Evolutionary conservation across 1,284 basidiomycete genomes (phyloP).

Genomic region (Tilletiaria anomala): DNA sequence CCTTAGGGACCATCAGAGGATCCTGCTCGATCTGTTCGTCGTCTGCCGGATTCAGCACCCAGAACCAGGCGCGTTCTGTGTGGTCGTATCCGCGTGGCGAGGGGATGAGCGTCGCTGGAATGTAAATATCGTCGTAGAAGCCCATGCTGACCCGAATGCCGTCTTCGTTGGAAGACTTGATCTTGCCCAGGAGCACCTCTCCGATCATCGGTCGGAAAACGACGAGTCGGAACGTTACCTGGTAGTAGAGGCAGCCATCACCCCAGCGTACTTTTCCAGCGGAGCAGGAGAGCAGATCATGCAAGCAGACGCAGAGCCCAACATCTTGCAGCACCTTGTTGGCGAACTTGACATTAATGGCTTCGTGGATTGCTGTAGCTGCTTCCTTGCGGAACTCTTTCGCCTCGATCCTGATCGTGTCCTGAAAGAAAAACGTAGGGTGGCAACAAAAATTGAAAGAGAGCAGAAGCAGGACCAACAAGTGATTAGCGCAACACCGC

Average conservation of each 20-base stretch:
- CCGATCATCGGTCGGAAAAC: slow-evolving; percentile 82
- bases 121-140: slow-evolving; percentile 89
- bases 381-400: too few relatives aligned
- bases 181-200: slow-evolving; percentile 76
- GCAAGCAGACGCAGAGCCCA: slow-evolving; percentile 75
- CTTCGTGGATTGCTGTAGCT: neutral
- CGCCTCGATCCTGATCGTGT: too few relatives aligned
- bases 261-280: slow-evolving; percentile 89
- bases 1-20: slow-evolving; percentile 22
- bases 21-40: slow-evolving; percentile 43
- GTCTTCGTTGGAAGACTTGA: slow-evolving; percentile 66
- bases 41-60: slow-evolving; percentile 32
- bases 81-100: slow-evolving; percentile 29
- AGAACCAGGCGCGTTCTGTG: slow-evolving; percentile 40
- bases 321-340: slow-evolving; percentile 66
- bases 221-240: slow-evolving; percentile 77
- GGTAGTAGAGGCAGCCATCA: slow-evolving; percentile 87
- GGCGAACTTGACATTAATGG: neutral
- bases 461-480: too few relatives aligned
- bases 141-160: slow-evolving; percentile 73
- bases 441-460: too few relatives aligned
- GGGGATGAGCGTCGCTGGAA: slow-evolving; percentile 53
- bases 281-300: slow-evolving; percentile 68
- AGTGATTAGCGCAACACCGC: too few relatives aligned
- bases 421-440: too few relatives aligned